Base-by-base conservation (phyloP, 78 protist species). In the Emiliania huxleyi region DNA sequence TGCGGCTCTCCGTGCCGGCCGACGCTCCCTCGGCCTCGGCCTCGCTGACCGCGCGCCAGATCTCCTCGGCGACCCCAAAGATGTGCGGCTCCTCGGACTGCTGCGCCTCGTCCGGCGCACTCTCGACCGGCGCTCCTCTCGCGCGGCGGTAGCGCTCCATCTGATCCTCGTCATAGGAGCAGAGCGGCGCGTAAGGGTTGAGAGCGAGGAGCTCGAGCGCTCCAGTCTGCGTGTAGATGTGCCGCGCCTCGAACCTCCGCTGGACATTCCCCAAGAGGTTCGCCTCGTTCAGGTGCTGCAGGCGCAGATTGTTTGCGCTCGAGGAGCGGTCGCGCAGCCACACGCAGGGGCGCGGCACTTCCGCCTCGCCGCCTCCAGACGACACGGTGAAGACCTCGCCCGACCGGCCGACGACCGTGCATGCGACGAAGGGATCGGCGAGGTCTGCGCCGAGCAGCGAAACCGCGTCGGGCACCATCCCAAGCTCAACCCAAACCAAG, bases 1-100 rank as follows among this genome's bases (percentile, higher is more conserved):
- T 93, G 71, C 95, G 95, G 81, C 22, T 71, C 29, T 15, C 29
- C 62, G 15, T n/a, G n/a, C n/a, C n/a, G n/a, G n/a, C n/a, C n/a
- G n/a, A n/a, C n/a, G n/a, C n/a, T n/a, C n/a, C n/a, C 56, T 49
- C 26, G 26, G 56, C 56, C 5, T 49, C 56, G 26, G 5, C 56
- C 26, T 49, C 56, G 12, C 56, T 29, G 37, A 69, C 33, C 37
- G 23, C 75, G n/a, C 75, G 75, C 75, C 75, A 69, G 37, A 69
- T 26, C 12, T 15, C 33, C 75, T 69, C 75, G 38, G 75, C 75
- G 75, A 69, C 33, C 33, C 37, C 75, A 26, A 69, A 69, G 38
- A 26, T 29, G n/a, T 69, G 75, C 8, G 75, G 75, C 37, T 12
- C 33, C 33, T 26, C 2, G 38, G 37, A 19, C 23, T 26, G 12